Evolutionary conservation across 331 rosid genomes (phyloP), one percentile per base, ranked within the genome.

Genomic region (Prunus yedoensis): DNA sequence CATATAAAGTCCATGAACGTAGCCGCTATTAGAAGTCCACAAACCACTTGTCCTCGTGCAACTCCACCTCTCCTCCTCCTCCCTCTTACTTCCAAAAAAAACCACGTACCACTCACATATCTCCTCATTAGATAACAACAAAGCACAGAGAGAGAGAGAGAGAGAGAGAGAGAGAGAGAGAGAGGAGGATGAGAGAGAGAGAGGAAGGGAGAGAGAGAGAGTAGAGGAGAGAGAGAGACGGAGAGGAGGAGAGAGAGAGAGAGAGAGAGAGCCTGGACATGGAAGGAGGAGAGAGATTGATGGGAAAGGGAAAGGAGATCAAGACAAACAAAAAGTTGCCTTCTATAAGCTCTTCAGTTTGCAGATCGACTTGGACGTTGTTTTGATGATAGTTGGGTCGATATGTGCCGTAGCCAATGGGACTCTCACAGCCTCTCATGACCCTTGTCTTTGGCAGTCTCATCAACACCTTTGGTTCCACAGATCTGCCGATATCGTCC

Each of bases 341-440:
- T 85, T 94, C 52, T 79, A 54, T 60, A 90, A 67, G 87, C 89
- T 94, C 3, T 94, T 94, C 77, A 21, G 27, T 92, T 94, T 10
- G 96, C 96, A 0, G 96, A 92, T 71, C 70, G 66, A 2, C n/a
- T 45, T 76, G 0, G 99, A 94, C 58, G 23, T 77, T 16, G 20
- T 15, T 0, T 49, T 94, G 74, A 94, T 94, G 93, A 27, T 65
- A 62, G 23, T 89, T 8, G 99, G 96, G 32, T 41, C 89, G 8
- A 43, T 94, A 27, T 41, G 57, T 45, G 92, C 95, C 25, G 12
- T 79, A 15, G 88, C 75, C 0, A 90, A 83, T 41, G n/a, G 99
- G 99, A 2, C 0, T 85, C 13, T 20, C 93, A 0, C 91, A 85
- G 74, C 99, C 99, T 68, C 2, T 92, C 66, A 90, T 92, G 97